Evolutionary conservation across 345 rosid species (phyloP), one percentile per base, ranked within the genome.

Genomic region (Hirschfeldia incana): DNA sequence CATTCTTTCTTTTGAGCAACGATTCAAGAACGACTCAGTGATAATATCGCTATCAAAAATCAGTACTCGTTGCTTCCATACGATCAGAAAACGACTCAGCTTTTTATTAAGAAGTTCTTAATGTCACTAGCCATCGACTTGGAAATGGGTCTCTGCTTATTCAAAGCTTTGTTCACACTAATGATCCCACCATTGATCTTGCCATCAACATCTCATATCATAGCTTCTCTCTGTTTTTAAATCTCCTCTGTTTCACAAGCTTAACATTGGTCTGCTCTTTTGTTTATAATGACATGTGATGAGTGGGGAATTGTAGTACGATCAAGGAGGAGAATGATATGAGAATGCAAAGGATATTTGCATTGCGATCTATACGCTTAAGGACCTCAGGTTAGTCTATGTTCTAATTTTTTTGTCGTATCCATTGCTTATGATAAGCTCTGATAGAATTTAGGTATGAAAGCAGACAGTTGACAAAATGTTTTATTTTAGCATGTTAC

Each of bases 171-270:
- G 82, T 90, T 75, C 83, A 17, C 6, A 76, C 44, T 10, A 75
- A 73, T 5, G 81, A 82, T 57, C 86, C 64, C 49, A 72, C 89
- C 13, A 83, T 90, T 28, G 80, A 87, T 46, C 69, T 80, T 5
- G 86, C 90, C 53, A 85, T 85, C 65, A 73, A 77, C 4, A 66
- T 84, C 74, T 84, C 87, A 93, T 90, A 76, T 13, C 8, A 59
- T 37, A 6, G 8, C 66, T 6, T 36, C 3, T 58, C 13, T 51
- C 0, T 21, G 1, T 5, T 28, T 39, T 58, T 17, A 5, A 7
- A 16, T 36, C 63, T n/a, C 4, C 55, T 80, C 58, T 55, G 39
- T 16, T 76, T 74, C 37, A 21, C 0, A 44, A 6, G 21, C 39
- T 8, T 69, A 70, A 21, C 53, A 11, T 32, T 75, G 69, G 13